phyloP scores from a whole-genome alignment of 352 stramenopile species.

The Halophytophthora polymorphica region DNA sequence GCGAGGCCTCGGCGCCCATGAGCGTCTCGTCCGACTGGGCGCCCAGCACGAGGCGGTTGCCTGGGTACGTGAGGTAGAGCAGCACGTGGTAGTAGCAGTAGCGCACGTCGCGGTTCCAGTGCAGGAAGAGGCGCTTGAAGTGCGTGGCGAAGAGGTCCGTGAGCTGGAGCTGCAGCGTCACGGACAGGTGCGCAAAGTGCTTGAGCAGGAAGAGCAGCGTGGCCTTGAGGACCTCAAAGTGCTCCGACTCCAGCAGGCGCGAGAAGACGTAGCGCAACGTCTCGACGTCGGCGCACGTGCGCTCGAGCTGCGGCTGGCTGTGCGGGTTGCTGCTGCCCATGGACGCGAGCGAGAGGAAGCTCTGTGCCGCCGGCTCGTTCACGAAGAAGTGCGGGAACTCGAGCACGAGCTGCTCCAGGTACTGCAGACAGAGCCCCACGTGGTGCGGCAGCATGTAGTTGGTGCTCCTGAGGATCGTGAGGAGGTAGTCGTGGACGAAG shows the following conservation, averaged over 20 bases:
- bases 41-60: constrained; percentile 70
- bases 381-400: constrained; percentile 65
- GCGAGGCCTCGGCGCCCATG: constrained; percentile 55
- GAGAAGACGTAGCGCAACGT: constrained; percentile 53
- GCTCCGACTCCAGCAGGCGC: constrained; percentile 59
- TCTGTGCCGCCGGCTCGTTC: constrained; percentile 22
- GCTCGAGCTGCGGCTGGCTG: constrained; percentile 13
- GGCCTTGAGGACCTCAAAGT: constrained; percentile 70
- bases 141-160: constrained; percentile 44
- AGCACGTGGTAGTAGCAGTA: constrained; percentile 83
- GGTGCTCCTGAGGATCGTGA: constrained; percentile 55
- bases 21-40: constrained; percentile 71
- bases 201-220: constrained; percentile 69
- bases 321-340: constrained; percentile 13
- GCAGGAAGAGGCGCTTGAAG: constrained; percentile 66
- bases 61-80: constrained; percentile 76
- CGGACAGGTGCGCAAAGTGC: constrained; percentile 51
- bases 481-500: constrained; percentile 57
- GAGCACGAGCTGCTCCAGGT: constrained; percentile 52
- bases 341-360: constrained; percentile 17
- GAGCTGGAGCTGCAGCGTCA: constrained; percentile 52
- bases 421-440: constrained; percentile 65
- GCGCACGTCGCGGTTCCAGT: constrained; percentile 83
- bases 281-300: constrained; percentile 28
- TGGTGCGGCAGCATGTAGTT: constrained; percentile 72